Evolutionary conservation across 2,329 filamentous ascomycete genomes (phyloP), one percentile per base, ranked within the genome.

Genomic region (Tolypocladium album): DNA sequence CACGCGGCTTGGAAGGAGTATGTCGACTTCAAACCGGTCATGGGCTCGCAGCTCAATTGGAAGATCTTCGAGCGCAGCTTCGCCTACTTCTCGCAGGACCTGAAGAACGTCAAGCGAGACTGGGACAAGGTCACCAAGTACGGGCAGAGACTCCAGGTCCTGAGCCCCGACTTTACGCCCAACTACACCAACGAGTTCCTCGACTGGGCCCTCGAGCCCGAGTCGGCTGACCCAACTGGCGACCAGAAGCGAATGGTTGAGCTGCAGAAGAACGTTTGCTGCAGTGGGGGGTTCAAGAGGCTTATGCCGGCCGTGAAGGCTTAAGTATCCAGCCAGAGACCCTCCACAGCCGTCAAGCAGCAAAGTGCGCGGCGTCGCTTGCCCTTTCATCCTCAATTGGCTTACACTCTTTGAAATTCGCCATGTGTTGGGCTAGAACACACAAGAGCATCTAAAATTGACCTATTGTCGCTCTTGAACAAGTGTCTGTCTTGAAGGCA

Each of bases 11-110:
- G 86, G 78, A 78, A 77, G 15, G 85, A 88, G 68, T 90, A 89
- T 69, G 79, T 88, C 64, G 85, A 85, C 67, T 82, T 88, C 76
- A 92, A 91, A 75, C 85, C 88, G 3, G 79, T 79, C 65, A 88
- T 91, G 85, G 83, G 78, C 52, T 84, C 84, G 0, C 69, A 76
- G 1, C 82, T 90, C 60, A 90, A 91, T 77, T 82, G 83, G 67
- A 90, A 90, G 80, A 90, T 92, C 73, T 91, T 89, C 67, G 88
- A 91, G 79, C 85, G 88, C 62, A 88, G 85, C 66, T 92, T 84
- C 67, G 88, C 88, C 24, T 91, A 90, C 78, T 89, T 91, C 72
- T 88, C 84, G 61, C 80, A 80, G 64, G 88, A 91, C 65, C 69
- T 91, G 64, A 87, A 89, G 82, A 92, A 92, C 65, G 88, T 92